Base-by-base conservation (phyloP, 129 eudicot species). In the Silybum marianum region DNA sequence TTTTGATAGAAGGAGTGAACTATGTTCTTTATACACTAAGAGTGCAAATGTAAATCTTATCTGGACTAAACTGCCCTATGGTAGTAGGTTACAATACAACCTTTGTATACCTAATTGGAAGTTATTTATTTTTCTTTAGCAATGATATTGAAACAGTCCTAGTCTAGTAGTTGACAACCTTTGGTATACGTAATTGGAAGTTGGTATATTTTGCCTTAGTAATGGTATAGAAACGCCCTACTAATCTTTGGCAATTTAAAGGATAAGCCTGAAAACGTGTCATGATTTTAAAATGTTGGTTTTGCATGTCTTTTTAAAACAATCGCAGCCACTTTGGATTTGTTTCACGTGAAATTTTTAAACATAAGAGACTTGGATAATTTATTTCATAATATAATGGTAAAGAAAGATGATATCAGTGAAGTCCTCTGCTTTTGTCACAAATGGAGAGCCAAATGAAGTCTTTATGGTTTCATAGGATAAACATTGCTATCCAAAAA, bases 231-330 rank as follows among this genome's bases (percentile, higher is more conserved):
- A 58, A 51, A 51, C 63, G 4, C 3, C 73, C 38, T 23, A 21
- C 71, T 76, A 60, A 76, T 38, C 21, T 65, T 65, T 66, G 81
- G 73, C 69, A 38, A 38, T 65, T 62, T 62, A 63, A 63, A 76
- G 7, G 80, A 67, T 34, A 32, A 76, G n/a, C 21, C 1, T 34
- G 58, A 62, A 34, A 19, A 26, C 8, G 2, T 67, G 69, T 39
- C 60, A 22, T 14, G 39, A 36, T 3, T 32, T 24, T 7, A 78
- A 67, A 66, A 23, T 66, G 73, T 38, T 39, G 23, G 48, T 30
- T 51, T 14, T 76, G 80, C 80, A 32, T 25, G 22, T 51, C 9
- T 30, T 76, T 54, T 58, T 13, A 34, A 30, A 54, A 48, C 62
- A 76, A 76, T 32, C 9, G 80, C 71, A 60, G 19, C 51, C 80